phyloP scores from a whole-genome alignment of 805 yeast genomes.

The Dipodascus albidus region DNA sequence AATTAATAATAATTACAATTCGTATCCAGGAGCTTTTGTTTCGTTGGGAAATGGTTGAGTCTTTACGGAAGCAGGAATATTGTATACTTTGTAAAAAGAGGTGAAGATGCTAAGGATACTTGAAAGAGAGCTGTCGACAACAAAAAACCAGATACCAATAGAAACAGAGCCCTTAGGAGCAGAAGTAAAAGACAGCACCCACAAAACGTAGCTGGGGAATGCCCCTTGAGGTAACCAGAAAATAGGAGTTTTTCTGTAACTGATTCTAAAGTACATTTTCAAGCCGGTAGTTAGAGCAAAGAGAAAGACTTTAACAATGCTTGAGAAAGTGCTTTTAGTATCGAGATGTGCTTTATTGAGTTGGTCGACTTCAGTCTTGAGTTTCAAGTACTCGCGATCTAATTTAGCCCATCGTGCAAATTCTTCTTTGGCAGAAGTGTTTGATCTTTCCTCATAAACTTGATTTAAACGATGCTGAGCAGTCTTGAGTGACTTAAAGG shows the following conservation, averaged over 20 bases:
- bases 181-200: slow-evolving; percentile 52
- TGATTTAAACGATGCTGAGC: slow-evolving; percentile 35
- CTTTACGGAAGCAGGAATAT: not conserved
- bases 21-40: not conserved
- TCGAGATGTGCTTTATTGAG: slow-evolving; percentile 18
- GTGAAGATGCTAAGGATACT: not conserved
- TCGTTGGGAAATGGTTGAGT: not conserved
- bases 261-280: slow-evolving; percentile 35
- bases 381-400: slow-evolving; percentile 55
- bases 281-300: slow-evolving; percentile 31
- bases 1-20: too few species aligned
- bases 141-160: slow-evolving; percentile 43
- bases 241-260: slow-evolving; percentile 42
- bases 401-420: slow-evolving; percentile 94
- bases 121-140: slow-evolving; percentile 18
- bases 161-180: slow-evolving; percentile 55
- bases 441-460: slow-evolving; percentile 40
- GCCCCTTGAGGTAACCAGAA: slow-evolving; percentile 47
- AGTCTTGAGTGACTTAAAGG: slow-evolving; percentile 22
- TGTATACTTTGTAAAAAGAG: not conserved
- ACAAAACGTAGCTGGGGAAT: slow-evolving; percentile 44
- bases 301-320: slow-evolving; percentile 25
- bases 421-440: slow-evolving; percentile 79
- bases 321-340: slow-evolving; percentile 27
- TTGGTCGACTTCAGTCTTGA: slow-evolving; percentile 39